Percentiles rank a stretch among this genome's conserved stretches.
Evolutionary conservation across 495 filamentous ascomycete species (phyloP).

Genomic region (Penicillium atrosanguineum): DNA sequence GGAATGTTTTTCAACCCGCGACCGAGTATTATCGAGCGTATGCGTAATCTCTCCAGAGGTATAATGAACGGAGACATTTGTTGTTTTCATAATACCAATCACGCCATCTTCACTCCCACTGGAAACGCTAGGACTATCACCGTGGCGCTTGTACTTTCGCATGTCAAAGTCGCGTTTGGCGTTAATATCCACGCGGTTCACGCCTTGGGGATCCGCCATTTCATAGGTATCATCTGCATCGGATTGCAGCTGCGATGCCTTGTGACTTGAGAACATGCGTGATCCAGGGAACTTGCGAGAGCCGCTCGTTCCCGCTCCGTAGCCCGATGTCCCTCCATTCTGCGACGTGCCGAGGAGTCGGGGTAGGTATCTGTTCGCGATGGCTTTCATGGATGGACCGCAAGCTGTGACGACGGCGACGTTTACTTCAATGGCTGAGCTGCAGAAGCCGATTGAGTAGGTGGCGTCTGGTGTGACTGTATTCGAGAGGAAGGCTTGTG

Average conservation of each 20-base stretch:
- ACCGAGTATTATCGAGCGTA: slow-evolving; percentile 1
- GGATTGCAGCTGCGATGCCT: slow-evolving; percentile 13
- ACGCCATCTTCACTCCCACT: slow-evolving; percentile 18
- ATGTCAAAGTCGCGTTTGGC: slow-evolving; percentile 13
- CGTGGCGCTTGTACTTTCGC: slow-evolving; percentile 23
- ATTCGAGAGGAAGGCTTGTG: slow-evolving; percentile 16
- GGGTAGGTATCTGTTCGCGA: slow-evolving; percentile 18
- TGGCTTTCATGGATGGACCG: slow-evolving; percentile 28
- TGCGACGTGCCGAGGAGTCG: slow-evolving; percentile 18
- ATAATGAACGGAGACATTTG: slow-evolving; percentile 25
- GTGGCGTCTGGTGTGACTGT: slow-evolving; percentile 17
- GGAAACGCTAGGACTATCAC: slow-evolving; percentile 20
- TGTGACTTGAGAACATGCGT: slow-evolving; percentile 6
- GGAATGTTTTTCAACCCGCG: slow-evolving; percentile 10
- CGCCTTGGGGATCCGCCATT: slow-evolving; percentile 18
- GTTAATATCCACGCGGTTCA: slow-evolving; percentile 7
- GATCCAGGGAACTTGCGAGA: slow-evolving; percentile 13
- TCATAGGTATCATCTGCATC: slow-evolving; percentile 17
- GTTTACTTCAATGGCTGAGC: slow-evolving; percentile 53
- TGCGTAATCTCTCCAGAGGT: slow-evolving; percentile 3
- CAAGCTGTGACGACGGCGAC: slow-evolving; percentile 53
- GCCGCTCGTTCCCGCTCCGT: slow-evolving; percentile 12
- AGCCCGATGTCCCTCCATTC: slow-evolving; percentile 6
- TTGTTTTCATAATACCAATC: slow-evolving; percentile 24
- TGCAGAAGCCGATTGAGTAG: slow-evolving; percentile 47